phyloP scores from a whole-genome alignment of 805 yeast species.

The Candida mattraensis region DNA sequence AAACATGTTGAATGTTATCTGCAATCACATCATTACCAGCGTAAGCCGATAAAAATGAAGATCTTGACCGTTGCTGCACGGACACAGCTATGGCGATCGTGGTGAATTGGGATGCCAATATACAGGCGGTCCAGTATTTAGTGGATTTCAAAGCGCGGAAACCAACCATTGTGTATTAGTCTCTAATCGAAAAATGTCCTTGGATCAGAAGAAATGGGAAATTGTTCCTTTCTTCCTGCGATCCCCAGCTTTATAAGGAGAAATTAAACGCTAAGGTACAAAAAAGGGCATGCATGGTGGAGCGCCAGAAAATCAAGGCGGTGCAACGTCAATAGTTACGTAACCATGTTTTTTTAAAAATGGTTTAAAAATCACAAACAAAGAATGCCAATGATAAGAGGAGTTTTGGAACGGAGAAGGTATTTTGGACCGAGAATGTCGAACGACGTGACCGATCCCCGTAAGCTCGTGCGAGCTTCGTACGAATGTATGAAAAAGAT shows the following conservation, averaged over 20 bases:
- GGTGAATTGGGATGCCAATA: conserved; percentile 8
- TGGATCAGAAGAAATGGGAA: too few species aligned
- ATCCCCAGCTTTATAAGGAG: too few species aligned
- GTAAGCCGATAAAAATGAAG: conserved; percentile 2
- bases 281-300: not conserved
- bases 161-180: conserved; percentile 6
- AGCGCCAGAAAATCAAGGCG: conserved; percentile 1
- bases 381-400: too few species aligned
- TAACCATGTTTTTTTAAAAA: too few species aligned
- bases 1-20: conserved; percentile 6
- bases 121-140: conserved; percentile 4
- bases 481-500: conserved; percentile 35
- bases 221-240: too few species aligned
- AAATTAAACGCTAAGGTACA: conserved; percentile 5
- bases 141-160: conserved; percentile 3
- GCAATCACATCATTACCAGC: too few species aligned
- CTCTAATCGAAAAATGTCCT: too few species aligned
- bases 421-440: not conserved
- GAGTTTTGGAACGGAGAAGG: too few species aligned
- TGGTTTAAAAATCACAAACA: too few species aligned
- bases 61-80: conserved; percentile 12
- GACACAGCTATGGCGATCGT: conserved; percentile 6
- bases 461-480: conserved; percentile 26
- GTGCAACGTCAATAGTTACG: too few species aligned
- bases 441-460: conserved; percentile 30